phyloP scores from a whole-genome alignment of 129 eudicot species.

The Cynara cardunculus region DNA sequence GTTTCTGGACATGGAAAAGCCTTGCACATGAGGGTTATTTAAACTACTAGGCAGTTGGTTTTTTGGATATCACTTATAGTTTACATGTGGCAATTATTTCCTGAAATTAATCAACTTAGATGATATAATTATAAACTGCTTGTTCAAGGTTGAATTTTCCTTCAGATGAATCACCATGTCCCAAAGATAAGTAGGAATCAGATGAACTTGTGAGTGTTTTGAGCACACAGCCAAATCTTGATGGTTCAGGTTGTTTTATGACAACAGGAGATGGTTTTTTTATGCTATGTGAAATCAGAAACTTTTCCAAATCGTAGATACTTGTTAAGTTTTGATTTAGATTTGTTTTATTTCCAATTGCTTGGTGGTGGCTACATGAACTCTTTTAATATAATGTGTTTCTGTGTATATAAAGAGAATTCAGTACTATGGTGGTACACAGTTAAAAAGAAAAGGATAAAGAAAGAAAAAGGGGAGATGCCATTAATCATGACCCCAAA shows the following conservation, averaged over 20 bases:
- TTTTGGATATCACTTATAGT: background rate
- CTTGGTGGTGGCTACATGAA: background rate
- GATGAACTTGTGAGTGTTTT: background rate
- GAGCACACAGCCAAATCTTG: background rate
- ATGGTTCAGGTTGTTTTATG: background rate
- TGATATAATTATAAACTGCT: background rate
- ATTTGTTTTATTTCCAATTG: background rate
- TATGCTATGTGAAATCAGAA: background rate
- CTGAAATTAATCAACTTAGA: background rate
- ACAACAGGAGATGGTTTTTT: background rate
- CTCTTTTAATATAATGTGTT: background rate
- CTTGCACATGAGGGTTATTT: background rate
- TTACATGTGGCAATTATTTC: background rate
- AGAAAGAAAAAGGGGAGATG: too few species aligned
- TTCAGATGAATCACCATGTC: background rate
- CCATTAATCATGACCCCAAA: background rate
- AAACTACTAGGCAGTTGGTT: background rate
- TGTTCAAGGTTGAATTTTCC: background rate
- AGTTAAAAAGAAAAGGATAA: too few species aligned
- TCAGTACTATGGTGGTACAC: background rate
- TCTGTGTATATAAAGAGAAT: background rate
- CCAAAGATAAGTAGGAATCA: background rate
- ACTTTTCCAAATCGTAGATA: background rate
- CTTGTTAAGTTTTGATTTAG: background rate
- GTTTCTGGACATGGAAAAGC: background rate